phyloP scores from a whole-genome alignment of 1,139 yeast species.

The Saccharomyces uvarum region DNA sequence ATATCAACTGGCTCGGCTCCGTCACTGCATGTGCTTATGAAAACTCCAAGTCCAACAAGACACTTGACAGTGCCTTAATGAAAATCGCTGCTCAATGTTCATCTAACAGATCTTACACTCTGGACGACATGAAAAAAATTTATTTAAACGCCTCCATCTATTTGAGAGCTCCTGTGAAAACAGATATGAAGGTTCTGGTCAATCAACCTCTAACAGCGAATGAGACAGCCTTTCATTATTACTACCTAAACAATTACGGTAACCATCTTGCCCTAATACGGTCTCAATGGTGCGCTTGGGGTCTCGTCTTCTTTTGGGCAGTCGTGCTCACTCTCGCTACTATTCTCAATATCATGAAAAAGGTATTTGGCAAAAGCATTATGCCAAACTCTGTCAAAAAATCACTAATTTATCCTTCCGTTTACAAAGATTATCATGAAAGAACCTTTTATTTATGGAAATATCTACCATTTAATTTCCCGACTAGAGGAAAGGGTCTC shows the following conservation, averaged over 20 bases:
- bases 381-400: slow-evolving; percentile 19
- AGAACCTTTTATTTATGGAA: slow-evolving; percentile 29
- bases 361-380: slow-evolving; percentile 16
- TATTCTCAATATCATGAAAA: slow-evolving; percentile 25
- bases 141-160: slow-evolving; percentile 33
- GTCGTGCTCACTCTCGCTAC: slow-evolving; percentile 29
- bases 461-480: slow-evolving; percentile 37
- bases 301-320: slow-evolving; percentile 36
- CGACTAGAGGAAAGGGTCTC: slow-evolving; percentile 43
- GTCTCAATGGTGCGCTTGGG: slow-evolving; percentile 39
- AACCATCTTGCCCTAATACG: slow-evolving; percentile 27
- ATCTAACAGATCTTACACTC: slow-evolving; percentile 27
- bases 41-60: slow-evolving; percentile 24
- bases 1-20: slow-evolving; percentile 37
- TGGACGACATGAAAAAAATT: slow-evolving; percentile 29
- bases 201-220: slow-evolving; percentile 32
- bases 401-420: slow-evolving; percentile 40
- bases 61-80: slow-evolving; percentile 33
- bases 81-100: slow-evolving; percentile 35
- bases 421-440: slow-evolving; percentile 35
- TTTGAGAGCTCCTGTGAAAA: slow-evolving; percentile 23
- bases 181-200: slow-evolving; percentile 18
- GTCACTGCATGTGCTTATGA: slow-evolving; percentile 34
- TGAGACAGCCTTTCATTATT: slow-evolving; percentile 29
- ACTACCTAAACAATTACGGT: slow-evolving; percentile 33